Evolutionary conservation across 164 flowering plant genomes (phyloP).

Genomic region (Paratinospora sagittata): DNA sequence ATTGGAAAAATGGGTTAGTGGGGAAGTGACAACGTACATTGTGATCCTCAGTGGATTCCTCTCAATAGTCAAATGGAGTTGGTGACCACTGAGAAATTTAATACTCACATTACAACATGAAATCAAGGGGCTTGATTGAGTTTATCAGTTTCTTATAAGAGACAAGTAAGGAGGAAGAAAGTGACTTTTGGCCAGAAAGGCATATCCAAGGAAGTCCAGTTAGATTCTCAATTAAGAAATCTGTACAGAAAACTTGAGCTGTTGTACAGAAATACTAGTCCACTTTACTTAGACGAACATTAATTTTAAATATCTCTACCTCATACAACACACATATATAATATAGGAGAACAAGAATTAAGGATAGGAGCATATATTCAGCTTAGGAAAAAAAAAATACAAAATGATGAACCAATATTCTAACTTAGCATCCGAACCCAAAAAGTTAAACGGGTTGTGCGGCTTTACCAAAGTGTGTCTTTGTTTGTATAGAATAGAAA

Average conservation of each 20-base stretch:
- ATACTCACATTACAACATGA: constrained; percentile 1
- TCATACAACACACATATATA: background rate
- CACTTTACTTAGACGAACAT: background rate
- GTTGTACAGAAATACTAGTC: background rate
- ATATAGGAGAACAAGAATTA: background rate
- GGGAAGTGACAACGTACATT: constrained; percentile 10
- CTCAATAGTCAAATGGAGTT: constrained; percentile 15
- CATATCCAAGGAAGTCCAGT: background rate
- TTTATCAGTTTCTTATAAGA: constrained; percentile 8
- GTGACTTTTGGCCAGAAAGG: constrained; percentile 17
- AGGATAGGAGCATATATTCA: background rate
- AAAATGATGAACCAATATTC: background rate
- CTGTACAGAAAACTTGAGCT: too few relatives aligned
- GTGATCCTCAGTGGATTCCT: background rate
- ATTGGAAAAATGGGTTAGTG: constrained; percentile 1
- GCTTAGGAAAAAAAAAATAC: background rate
- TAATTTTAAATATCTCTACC: background rate
- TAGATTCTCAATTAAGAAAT: background rate
- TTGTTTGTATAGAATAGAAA: background rate
- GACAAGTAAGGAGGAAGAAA: constrained; percentile 20
- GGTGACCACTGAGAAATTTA: constrained; percentile 6
- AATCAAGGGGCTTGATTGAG: background rate
- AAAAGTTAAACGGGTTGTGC: background rate
- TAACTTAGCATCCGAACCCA: background rate
- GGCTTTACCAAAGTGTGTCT: background rate